phyloP scores from a whole-genome alignment of 192 early-diverging fungal species.

The Coemansia sp. region DNA sequence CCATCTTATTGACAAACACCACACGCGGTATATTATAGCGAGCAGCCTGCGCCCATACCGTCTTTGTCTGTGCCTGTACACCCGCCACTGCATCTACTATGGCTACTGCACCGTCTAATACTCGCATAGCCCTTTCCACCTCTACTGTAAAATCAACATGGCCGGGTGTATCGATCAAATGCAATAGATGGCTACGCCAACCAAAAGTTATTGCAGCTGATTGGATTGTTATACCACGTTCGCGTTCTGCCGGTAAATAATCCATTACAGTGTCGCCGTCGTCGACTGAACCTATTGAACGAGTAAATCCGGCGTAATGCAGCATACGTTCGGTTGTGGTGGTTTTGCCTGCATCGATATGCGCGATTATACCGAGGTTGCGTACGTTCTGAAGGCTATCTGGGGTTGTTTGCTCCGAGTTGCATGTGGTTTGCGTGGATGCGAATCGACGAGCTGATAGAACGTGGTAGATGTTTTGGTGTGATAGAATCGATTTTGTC shows the following conservation, averaged over 20 bases:
- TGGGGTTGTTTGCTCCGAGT: background rate
- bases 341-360: conserved; percentile 97
- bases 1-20: conserved; percentile 96
- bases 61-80: conserved; percentile 97
- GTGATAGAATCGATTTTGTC: background rate
- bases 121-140: conserved; percentile 86
- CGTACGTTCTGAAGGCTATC: conserved; percentile 47
- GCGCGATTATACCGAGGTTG: conserved; percentile 95
- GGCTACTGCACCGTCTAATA: conserved; percentile 92
- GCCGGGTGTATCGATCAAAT: conserved; percentile 95
- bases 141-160: conserved; percentile 97
- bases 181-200: conserved; percentile 72
- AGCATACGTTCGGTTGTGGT: conserved; percentile 98
- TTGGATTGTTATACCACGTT: conserved; percentile 92
- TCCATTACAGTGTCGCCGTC: conserved; percentile 94
- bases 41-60: conserved; percentile 87
- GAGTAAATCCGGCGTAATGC: conserved; percentile 90
- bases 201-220: conserved; percentile 90
- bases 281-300: conserved; percentile 89
- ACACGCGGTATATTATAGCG: conserved; percentile 79
- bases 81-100: conserved; percentile 95
- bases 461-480: no score
- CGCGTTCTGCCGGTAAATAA: conserved; percentile 82
- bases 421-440: background rate
- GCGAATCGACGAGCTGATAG: background rate